Evolutionary conservation across 164 flowering plant genomes (phyloP).

Genomic region (Annona squamosa): DNA sequence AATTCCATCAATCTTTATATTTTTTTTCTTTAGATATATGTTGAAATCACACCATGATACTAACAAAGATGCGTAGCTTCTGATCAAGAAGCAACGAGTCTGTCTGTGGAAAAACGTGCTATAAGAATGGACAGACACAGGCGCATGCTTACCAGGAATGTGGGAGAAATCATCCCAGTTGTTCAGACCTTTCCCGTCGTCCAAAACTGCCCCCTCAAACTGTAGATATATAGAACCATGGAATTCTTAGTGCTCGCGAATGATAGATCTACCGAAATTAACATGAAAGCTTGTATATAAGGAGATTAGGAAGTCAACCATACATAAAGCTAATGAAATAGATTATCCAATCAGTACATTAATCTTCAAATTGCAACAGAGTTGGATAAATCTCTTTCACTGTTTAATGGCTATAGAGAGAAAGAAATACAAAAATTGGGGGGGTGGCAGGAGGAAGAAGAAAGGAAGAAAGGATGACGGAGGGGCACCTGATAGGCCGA

Average conservation of each 20-base stretch:
- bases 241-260: neutral
- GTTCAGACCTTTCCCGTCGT: conserved; percentile 22
- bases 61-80: too few relatives aligned
- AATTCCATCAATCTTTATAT: too few relatives aligned
- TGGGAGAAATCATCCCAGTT: conserved; percentile 32
- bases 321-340: neutral
- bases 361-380: neutral
- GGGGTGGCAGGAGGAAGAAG: neutral
- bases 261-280: neutral
- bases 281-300: neutral
- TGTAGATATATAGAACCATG: neutral
- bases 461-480: neutral
- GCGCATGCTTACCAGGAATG: neutral
- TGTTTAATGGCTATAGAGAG: neutral
- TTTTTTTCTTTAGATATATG: too few relatives aligned
- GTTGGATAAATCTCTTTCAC: neutral
- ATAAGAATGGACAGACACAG: too few relatives aligned
- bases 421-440: neutral
- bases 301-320: neutral
- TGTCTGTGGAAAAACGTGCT: too few relatives aligned
- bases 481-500: conserved; percentile 6
- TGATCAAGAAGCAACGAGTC: too few relatives aligned
- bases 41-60: too few relatives aligned
- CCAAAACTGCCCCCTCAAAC: conserved; percentile 29
- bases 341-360: neutral